Base-by-base conservation (phyloP, 2,329 filamentous ascomycete genomes). In the Aspergillus pseudoterreus region DNA sequence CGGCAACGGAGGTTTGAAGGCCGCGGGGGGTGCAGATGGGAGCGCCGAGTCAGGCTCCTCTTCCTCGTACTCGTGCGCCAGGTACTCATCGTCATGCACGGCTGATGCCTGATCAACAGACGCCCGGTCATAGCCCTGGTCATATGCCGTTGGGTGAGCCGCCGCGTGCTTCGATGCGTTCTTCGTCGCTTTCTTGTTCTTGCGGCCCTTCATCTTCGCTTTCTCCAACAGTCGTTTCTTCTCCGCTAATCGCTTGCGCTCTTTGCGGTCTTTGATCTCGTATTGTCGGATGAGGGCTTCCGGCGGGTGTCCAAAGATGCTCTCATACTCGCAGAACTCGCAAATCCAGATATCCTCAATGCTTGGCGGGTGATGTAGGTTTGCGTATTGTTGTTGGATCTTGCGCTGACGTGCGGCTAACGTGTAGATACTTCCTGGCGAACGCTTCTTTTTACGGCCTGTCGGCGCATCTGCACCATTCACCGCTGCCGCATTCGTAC, bases 251-350 rank as follows among this genome's bases (percentile, higher is more conserved):
- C 92, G 84, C 63, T 90, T 89, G 45, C 90, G 86, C 67, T 90
- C 85, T 54, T 88, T 87, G 33, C 90, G 85, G 66, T 96, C 94
- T 70, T 96, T 96, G 67, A 92, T 88, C 73, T 99, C 94, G 66
- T 97, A 99, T 56, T 91, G 85, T 38, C 89, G 83, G 57, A 97
- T 95, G 49, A 99, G 75, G 45, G 90, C 90, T 61, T 83, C 81
- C 0, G 94, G 94, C 2, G 88, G 88, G 47, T 81, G 81, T n/a
- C 92, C 92, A 68, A 96, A 97, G 45, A 99, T 96, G 47, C 84
- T 84, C 72, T 97, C 92, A 67, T 96, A 99, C 71, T 99, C 94
- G 76, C 94, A 99, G 68, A 97, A 97, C 65, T 96, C 90, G 73
- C 94, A 99, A 43, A 97, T 91, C 89, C 92, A 97, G 46, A 91